These are phyloP conservation scores for Trichoderma afroharzianum DNA, from an alignment of 2,329 filamentous ascomycete genomes.

Conservation along the genomic window DNA sequence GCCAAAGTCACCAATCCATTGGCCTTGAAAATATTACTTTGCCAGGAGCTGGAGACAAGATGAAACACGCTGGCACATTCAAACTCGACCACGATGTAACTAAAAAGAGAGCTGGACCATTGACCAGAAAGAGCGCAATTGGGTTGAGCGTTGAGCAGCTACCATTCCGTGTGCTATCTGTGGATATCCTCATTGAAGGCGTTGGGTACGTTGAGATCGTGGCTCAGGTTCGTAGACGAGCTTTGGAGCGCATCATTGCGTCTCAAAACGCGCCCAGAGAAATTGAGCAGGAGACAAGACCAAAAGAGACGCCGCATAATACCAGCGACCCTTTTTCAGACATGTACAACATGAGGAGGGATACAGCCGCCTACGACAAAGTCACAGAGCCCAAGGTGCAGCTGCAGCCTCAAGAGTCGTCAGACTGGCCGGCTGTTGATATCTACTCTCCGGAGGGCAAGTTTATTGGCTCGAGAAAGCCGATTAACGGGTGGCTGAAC, in stretches of 20 bases:
- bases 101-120: constrained; percentile 67
- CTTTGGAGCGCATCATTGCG: constrained; percentile 29
- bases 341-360: constrained; percentile 28
- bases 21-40: constrained; percentile 62
- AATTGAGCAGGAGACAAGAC: constrained; percentile 17
- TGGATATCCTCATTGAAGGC: constrained; percentile 86
- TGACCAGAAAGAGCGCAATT: constrained; percentile 61
- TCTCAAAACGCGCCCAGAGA: constrained; percentile 18
- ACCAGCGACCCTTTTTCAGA: constrained; percentile 25
- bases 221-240: constrained; percentile 68
- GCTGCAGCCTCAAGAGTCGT: constrained; percentile 25
- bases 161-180: constrained; percentile 74
- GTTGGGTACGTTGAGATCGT: constrained; percentile 90
- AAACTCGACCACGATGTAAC: constrained; percentile 80
- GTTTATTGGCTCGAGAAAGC: constrained; percentile 63
- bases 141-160: constrained; percentile 64
- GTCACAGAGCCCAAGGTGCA: neutral
- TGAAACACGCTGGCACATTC: constrained; percentile 70
- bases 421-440: constrained; percentile 68
- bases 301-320: neutral
- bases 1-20: constrained; percentile 53
- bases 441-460: constrained; percentile 83
- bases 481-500: constrained; percentile 69
- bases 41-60: constrained; percentile 54
- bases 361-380: neutral